Evolutionary conservation across 2,329 filamentous ascomycete species (phyloP), one percentile per base, ranked within the genome.

Genomic region (Periconia sp.): DNA sequence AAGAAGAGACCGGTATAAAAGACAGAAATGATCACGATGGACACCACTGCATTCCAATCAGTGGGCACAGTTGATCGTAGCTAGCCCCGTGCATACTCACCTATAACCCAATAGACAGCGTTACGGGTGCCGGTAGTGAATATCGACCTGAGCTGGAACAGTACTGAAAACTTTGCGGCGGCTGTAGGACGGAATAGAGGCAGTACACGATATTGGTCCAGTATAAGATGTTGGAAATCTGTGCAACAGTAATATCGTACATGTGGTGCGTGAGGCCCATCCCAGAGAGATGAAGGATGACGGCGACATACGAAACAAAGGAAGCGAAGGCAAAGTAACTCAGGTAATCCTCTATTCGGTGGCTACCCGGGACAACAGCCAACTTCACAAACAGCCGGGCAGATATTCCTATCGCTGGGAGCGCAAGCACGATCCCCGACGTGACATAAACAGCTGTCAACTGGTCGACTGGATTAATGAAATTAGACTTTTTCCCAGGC

Each of bases 351-450:
- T 38, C 35, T 7, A n/a, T 28, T 17, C 23, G 35, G 35, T 25
- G 23, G 11, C 19, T 38, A 23, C 35, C 18, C 18, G 23, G 11
- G 15, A 38, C 25, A 19, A 30, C 24, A 15, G 19, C 29, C 12
- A 32, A 32, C 29, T 38, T 38, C 7, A 38, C 35, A 25, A 38
- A 29, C 6, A 38, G n/a, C 12, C 35, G 35, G 35, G 35, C 18
- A n/a, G 23, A 8, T 22, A 38, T 22, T 7, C 21, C 21, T n/a
- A 23, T 22, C 11, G 23, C 5, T n/a, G 23, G 7, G 16, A 38
- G 16, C 3, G 24, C 15, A 15, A 25, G 35, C 13, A 38, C 23
- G 35, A 38, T 29, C 13, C 15, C 35, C 13, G 35, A 13, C 18
- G 18, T 23, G 23, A 23, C 24, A 17, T 25, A 25, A 25, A 38